Evolutionary conservation across 2,329 filamentous ascomycete species (phyloP).

Genomic region (Fusarium sp.): DNA sequence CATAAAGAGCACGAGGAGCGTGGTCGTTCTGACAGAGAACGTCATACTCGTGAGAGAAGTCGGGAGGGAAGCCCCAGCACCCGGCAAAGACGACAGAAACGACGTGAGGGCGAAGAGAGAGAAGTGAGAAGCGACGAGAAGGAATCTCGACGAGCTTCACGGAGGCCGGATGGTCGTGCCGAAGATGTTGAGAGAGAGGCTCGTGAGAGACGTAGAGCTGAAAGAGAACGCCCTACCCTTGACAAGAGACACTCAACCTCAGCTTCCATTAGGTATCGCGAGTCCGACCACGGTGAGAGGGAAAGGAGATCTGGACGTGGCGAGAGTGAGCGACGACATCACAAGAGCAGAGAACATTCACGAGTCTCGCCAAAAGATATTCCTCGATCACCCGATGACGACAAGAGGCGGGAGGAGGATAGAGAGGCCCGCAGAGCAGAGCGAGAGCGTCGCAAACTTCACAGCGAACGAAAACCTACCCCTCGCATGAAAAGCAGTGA

Average conservation of each 20-base stretch:
- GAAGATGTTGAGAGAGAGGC: conserved; percentile 20
- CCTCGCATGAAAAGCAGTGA: conserved; percentile 12
- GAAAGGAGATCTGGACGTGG: conserved; percentile 1
- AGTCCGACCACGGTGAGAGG: conserved; percentile 1
- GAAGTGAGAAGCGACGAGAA: conserved; percentile 14
- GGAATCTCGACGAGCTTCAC: conserved; percentile 25
- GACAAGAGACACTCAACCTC: conserved; percentile 29
- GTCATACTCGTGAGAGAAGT: conserved; percentile 23
- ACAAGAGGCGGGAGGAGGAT: conserved; percentile 3
- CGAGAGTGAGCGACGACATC: conserved; percentile 10
- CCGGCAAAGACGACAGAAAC: conserved; percentile 21
- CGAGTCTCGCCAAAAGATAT: conserved; percentile 5
- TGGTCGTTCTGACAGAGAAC: conserved; percentile 15
- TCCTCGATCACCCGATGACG: conserved; percentile 5
- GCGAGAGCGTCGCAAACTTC: conserved; percentile 25
- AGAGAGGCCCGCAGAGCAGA: conserved; percentile 28
- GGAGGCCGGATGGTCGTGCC: conserved; percentile 7
- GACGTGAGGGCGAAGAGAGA: conserved; percentile 21
- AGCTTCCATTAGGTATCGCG: conserved; percentile 20
- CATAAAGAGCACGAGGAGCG: conserved; percentile 26
- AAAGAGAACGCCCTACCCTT: conserved; percentile 18
- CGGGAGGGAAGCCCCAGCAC: conserved; percentile 17
- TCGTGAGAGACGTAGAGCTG: conserved; percentile 13
- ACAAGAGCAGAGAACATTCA: conserved; percentile 22
- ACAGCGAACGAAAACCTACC: conserved; percentile 14